A percentile compares a stretch with the other conserved stretches of the same genome.
These are phyloP conservation scores for Hyaloscypha bicolor DNA, from an alignment of 495 filamentous ascomycete genomes.

Conservation along the genomic window DNA sequence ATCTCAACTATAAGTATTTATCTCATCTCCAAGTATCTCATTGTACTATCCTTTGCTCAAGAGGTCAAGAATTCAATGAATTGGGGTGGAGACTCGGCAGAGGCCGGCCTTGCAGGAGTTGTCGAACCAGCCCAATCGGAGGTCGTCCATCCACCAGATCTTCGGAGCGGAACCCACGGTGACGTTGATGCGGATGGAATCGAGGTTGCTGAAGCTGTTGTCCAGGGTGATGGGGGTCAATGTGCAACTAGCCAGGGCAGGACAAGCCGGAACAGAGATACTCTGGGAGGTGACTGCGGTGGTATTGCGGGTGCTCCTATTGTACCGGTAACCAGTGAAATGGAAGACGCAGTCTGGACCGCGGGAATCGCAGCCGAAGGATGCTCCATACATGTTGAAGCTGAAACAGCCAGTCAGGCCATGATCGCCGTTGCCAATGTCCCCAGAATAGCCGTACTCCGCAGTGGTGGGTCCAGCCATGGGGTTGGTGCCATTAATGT, in stretches of 20 bases:
- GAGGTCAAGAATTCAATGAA: conserved; percentile 14
- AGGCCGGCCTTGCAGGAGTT: conserved; percentile 26
- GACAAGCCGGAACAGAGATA: conserved; percentile 24
- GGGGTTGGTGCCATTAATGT: conserved; percentile 17
- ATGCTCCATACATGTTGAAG: conserved; percentile 33
- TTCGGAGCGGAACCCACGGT: conserved; percentile 26
- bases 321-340: conserved; percentile 27
- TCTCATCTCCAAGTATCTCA: background rate
- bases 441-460: conserved; percentile 28
- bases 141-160: conserved; percentile 36
- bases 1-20: background rate
- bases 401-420: conserved; percentile 30
- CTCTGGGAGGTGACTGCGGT: conserved; percentile 13
- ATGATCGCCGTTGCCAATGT: conserved; percentile 30
- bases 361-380: conserved; percentile 32
- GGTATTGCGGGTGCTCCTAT: conserved; percentile 4
- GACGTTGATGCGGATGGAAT: conserved; percentile 29
- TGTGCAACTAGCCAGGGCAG: conserved; percentile 22
- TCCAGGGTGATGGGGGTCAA: conserved; percentile 20
- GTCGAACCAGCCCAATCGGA: conserved; percentile 31
- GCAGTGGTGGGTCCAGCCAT: conserved; percentile 24
- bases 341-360: conserved; percentile 28
- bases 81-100: conserved; percentile 29
- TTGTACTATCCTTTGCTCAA: background rate
- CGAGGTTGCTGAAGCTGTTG: conserved; percentile 23